Evolutionary conservation across 352 stramenopile species (phyloP).

Genomic region (Plasmopara viticola): DNA sequence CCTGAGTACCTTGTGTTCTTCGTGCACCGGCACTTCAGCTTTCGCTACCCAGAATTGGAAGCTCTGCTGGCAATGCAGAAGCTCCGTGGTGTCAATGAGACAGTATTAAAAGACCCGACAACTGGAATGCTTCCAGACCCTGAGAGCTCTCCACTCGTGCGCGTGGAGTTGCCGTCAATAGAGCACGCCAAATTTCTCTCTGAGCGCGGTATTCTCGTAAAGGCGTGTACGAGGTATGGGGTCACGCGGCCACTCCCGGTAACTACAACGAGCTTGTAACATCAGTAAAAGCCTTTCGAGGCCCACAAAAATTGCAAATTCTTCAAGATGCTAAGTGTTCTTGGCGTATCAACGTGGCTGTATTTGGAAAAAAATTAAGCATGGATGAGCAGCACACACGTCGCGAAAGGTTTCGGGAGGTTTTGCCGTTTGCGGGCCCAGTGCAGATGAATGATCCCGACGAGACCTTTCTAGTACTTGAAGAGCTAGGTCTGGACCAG

Average conservation of each 20-base stretch:
- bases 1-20: conserved; percentile 77
- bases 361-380: conserved; percentile 76
- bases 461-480: conserved; percentile 70
- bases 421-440: conserved; percentile 59
- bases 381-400: conserved; percentile 55
- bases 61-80: conserved; percentile 61
- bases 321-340: conserved; percentile 37
- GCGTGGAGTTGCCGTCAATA: conserved; percentile 47
- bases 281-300: conserved; percentile 31
- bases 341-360: conserved; percentile 74
- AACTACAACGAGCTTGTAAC: conserved; percentile 49
- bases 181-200: conserved; percentile 72
- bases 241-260: conserved; percentile 18
- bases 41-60: conserved; percentile 77
- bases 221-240: conserved; percentile 82
- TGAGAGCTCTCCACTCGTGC: conserved; percentile 55
- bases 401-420: conserved; percentile 42
- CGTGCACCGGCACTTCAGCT: conserved; percentile 78
- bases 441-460: conserved; percentile 62
- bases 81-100: conserved; percentile 28
- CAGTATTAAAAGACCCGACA: conserved; percentile 26
- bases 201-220: conserved; percentile 71
- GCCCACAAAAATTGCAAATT: conserved; percentile 38
- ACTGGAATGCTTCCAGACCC: conserved; percentile 33
- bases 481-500: conserved; percentile 63